Percentiles rank a stretch among this genome's conserved stretches.
Evolutionary conservation across 2,329 filamentous ascomycete species (phyloP).

Genomic region (Samsoniella hepiali): DNA sequence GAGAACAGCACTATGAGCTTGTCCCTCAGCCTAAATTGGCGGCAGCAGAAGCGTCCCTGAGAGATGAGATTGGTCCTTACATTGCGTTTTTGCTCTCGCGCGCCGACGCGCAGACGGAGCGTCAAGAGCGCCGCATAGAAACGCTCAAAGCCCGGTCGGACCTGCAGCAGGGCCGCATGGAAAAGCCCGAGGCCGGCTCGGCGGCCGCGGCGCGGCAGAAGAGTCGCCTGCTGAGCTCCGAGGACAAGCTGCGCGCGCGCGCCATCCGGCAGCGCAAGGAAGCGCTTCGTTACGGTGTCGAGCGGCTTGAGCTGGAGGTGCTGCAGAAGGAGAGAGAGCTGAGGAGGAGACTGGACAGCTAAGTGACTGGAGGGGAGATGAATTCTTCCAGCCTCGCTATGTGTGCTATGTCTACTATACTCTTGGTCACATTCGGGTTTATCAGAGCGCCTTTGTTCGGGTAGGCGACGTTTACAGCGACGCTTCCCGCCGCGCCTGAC

Average conservation of each 20-base stretch:
- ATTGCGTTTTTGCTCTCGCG: constrained; percentile 74
- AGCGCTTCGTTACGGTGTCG: constrained; percentile 79
- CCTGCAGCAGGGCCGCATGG: constrained; percentile 70
- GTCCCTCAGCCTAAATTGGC: constrained; percentile 81
- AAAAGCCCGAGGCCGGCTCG: constrained; percentile 27
- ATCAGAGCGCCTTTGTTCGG: neutral
- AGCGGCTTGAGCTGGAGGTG: constrained; percentile 82
- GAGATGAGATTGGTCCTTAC: constrained; percentile 86
- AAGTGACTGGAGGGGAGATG: neutral
- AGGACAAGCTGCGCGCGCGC: constrained; percentile 49
- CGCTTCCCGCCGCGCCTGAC: neutral
- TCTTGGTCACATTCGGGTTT: too few relatives aligned
- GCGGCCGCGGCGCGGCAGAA: constrained; percentile 19
- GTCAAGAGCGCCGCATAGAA: constrained; percentile 78
- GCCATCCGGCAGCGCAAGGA: constrained; percentile 79
- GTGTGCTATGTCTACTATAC: too few relatives aligned
- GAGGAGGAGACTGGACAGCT: constrained; percentile 46
- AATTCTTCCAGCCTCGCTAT: too few relatives aligned
- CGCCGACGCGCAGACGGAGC: constrained; percentile 79
- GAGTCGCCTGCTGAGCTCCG: constrained; percentile 47
- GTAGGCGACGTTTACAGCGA: neutral
- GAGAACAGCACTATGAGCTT: constrained; percentile 78
- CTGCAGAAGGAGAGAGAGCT: constrained; percentile 66
- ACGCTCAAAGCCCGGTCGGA: constrained; percentile 79
- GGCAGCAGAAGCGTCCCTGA: constrained; percentile 76